Conservation (phyloP, 129 eudicot genomes). For the Heracleum sosnowskyi region DNA sequence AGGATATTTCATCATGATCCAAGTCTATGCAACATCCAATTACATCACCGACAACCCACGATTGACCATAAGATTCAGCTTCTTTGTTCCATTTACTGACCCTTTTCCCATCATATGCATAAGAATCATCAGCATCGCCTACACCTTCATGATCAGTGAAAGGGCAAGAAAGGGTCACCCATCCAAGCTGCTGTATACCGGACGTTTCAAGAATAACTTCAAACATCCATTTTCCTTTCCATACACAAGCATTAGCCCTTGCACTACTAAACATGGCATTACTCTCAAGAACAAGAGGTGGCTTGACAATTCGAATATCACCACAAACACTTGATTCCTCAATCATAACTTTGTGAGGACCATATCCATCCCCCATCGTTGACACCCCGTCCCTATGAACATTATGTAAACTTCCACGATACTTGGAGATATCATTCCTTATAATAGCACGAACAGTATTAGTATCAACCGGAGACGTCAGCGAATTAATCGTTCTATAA, state of each 20-base stretch:
- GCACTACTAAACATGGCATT: constrained; percentile 80
- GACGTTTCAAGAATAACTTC: constrained; percentile 95
- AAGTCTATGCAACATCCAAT: constrained; percentile 97
- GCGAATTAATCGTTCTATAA: constrained; percentile 37
- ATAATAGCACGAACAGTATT: constrained; percentile 50
- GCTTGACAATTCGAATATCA: constrained; percentile 53
- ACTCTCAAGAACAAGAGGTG: constrained; percentile 66
- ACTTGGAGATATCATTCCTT: constrained; percentile 38
- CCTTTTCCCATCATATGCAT: constrained; percentile 91
- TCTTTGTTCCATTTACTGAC: constrained; percentile 82
- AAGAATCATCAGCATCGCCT: constrained; percentile 97
- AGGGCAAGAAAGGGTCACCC: constrained; percentile 83
- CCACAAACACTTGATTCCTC: constrained; percentile 90
- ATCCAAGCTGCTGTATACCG: constrained; percentile 92
- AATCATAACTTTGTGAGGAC: constrained; percentile 37
- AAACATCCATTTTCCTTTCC: constrained; percentile 99
- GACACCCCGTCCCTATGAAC: constrained; percentile 57
- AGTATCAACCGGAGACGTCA: constrained; percentile 45
- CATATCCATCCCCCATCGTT: constrained; percentile 35
- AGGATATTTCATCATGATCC: constrained; percentile 62
- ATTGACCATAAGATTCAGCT: constrained; percentile 74
- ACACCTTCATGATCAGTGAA: constrained; percentile 86
- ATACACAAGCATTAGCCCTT: constrained; percentile 86
- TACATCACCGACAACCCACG: constrained; percentile 94
- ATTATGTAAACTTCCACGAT: constrained; percentile 18